Percentiles rank a stretch among this genome's conserved stretches.
These are phyloP conservation scores for Kwoniella mangroviensis DNA, from an alignment of 768 basidiomycete species.

Conservation along the genomic window DNA sequence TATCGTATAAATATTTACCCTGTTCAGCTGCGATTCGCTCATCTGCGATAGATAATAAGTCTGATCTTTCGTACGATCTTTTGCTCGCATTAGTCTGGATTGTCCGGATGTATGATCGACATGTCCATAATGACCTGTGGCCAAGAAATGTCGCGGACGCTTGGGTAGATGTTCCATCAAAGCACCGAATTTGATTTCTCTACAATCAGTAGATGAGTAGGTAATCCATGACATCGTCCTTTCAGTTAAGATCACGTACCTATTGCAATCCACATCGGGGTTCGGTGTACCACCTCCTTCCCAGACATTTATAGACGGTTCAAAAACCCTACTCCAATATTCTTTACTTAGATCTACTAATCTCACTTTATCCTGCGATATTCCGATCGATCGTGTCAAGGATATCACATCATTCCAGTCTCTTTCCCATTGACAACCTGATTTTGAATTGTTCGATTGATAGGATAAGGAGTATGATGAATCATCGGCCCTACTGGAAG, in stretches of 20 bases:
- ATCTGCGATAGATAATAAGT: constrained; percentile 87
- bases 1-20: constrained; percentile 52
- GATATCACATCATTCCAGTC: constrained; percentile 89
- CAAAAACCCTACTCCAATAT: constrained; percentile 91
- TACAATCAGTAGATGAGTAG: constrained; percentile 49
- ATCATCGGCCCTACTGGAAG: background rate
- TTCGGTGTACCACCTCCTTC: constrained; percentile 81
- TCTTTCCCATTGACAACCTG: constrained; percentile 93
- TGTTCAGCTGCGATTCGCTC: constrained; percentile 67
- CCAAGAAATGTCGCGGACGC: constrained; percentile 66
- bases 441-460: constrained; percentile 63
- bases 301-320: constrained; percentile 80
- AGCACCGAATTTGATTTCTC: constrained; percentile 90
- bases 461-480: constrained; percentile 15
- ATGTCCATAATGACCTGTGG: constrained; percentile 89
- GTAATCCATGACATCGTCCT: background rate
- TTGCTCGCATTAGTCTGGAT: constrained; percentile 60
- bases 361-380: constrained; percentile 22
- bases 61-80: constrained; percentile 79
- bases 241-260: constrained; percentile 15
- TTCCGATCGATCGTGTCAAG: constrained; percentile 71
- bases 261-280: constrained; percentile 92
- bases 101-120: constrained; percentile 63
- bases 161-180: constrained; percentile 69
- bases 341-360: constrained; percentile 78